These are phyloP conservation scores for Hypericum perforatum DNA, from an alignment of 345 rosid species.

Conservation along the genomic window DNA sequence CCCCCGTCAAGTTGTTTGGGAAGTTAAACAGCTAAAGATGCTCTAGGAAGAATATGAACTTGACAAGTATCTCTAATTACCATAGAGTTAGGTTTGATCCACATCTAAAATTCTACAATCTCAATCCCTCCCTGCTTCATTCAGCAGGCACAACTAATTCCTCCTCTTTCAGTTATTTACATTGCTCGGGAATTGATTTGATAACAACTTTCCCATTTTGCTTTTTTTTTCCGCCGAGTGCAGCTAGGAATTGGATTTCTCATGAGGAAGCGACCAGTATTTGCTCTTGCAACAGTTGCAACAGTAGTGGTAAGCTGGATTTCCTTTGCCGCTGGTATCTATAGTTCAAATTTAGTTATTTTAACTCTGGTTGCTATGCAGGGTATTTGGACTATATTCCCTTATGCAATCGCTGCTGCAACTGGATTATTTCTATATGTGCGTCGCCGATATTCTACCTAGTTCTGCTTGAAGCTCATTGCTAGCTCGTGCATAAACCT, in stretches of 20 bases:
- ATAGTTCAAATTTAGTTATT: constrained; percentile 1
- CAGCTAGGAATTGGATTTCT: constrained; percentile 70
- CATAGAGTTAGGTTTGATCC: no score
- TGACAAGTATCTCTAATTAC: no score
- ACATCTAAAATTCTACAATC: no score
- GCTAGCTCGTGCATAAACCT: neutral
- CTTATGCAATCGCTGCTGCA: constrained; percentile 57
- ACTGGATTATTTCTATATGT: constrained; percentile 54
- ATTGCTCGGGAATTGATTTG: no score
- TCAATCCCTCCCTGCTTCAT: no score
- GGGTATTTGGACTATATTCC: constrained; percentile 83
- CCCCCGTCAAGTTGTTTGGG: no score
- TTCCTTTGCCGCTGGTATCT: neutral
- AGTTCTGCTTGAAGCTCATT: constrained; percentile 7
- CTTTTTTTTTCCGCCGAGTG: constrained; percentile 13
- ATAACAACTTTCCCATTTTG: no score
- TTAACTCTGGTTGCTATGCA: constrained; percentile 19
- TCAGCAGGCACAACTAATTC: neutral
- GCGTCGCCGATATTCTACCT: constrained; percentile 20
- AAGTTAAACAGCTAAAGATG: no score
- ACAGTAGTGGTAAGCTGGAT: constrained; percentile 55
- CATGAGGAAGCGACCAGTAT: constrained; percentile 58
- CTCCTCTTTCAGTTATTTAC: no score
- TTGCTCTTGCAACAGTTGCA: constrained; percentile 72
- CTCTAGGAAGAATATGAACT: no score